phyloP scores from a whole-genome alignment of 176 grass and related monocot species.

The Ampelocalamus luodianensis region DNA sequence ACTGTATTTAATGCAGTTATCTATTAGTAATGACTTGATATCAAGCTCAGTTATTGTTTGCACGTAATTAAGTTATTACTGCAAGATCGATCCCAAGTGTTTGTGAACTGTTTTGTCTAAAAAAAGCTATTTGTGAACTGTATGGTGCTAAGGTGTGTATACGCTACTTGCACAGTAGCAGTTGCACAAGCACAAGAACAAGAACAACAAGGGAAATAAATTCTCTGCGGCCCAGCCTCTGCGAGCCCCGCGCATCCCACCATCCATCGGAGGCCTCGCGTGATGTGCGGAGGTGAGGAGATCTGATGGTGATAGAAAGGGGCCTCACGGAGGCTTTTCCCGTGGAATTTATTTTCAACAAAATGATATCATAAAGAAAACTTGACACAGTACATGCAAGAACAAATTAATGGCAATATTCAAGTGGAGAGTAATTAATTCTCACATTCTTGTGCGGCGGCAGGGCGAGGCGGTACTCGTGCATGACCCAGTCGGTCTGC shows the following conservation, averaged over 20 bases:
- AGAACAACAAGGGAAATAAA: too few species aligned
- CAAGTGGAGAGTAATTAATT: background rate
- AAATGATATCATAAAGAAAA: background rate
- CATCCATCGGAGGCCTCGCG: too few species aligned
- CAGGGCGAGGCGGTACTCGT: conserved; percentile 75
- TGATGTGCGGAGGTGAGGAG: too few species aligned
- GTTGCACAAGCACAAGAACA: background rate
- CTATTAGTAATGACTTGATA: background rate
- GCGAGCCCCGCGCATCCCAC: too few species aligned
- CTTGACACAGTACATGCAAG: background rate
- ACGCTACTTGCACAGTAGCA: background rate
- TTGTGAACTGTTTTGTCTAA: too few species aligned
- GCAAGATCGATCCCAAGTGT: background rate
- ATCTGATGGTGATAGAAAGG: too few species aligned
- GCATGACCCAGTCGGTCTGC: conserved; percentile 74
- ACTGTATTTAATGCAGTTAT: background rate
- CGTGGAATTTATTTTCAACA: too few species aligned
- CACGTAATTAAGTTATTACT: background rate
- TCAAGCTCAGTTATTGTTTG: background rate
- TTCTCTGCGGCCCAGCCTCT: too few species aligned
- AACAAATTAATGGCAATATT: conserved; percentile 14
- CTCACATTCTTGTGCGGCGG: conserved; percentile 54
- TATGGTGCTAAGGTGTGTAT: background rate
- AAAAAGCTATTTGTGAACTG: background rate
- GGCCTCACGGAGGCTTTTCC: too few species aligned